Percentiles rank a stretch among this genome's conserved stretches.
These are phyloP conservation scores for Laguncularia racemosa DNA, from an alignment of 345 rosid species.

Conservation along the genomic window DNA sequence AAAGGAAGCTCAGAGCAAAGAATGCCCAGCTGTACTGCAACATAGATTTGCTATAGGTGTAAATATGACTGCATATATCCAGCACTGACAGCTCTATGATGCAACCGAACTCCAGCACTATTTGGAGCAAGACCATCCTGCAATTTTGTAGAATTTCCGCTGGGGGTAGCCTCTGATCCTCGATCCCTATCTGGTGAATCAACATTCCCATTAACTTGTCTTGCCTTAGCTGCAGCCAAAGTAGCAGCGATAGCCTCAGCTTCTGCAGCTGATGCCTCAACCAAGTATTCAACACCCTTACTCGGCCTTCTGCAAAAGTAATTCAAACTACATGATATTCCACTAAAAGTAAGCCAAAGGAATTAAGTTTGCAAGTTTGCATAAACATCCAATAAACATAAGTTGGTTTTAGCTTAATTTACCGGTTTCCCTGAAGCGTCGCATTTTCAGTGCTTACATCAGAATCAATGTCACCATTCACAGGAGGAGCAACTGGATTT, in stretches of 20 bases:
- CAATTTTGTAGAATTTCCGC: slow-evolving; percentile 52
- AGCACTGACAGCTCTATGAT: slow-evolving; percentile 89
- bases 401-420: slow-evolving; percentile 14
- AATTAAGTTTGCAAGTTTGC: not conserved
- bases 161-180: slow-evolving; percentile 90
- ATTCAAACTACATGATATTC: slow-evolving; percentile 8
- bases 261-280: slow-evolving; percentile 98
- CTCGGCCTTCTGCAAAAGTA: slow-evolving; percentile 58
- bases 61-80: not conserved
- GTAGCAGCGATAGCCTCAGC: slow-evolving; percentile 98
- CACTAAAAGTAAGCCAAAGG: slow-evolving; percentile 7
- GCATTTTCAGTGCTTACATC: slow-evolving; percentile 96
- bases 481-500: slow-evolving; percentile 90
- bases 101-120: slow-evolving; percentile 80
- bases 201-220: slow-evolving; percentile 84
- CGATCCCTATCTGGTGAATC: slow-evolving; percentile 84
- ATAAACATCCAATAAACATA: not conserved
- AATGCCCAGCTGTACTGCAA: too few relatives aligned
- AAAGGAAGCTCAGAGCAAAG: not conserved
- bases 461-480: slow-evolving; percentile 85
- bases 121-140: slow-evolving; percentile 62
- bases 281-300: slow-evolving; percentile 94
- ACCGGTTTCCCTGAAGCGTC: slow-evolving; percentile 73
- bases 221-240: slow-evolving; percentile 97
- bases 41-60: too few relatives aligned